A percentile compares a stretch with the other conserved stretches of the same genome.
These are phyloP conservation scores for Annulohypoxylon moriforme DNA, from an alignment of 495 filamentous ascomycete genomes.

Conservation along the genomic window DNA sequence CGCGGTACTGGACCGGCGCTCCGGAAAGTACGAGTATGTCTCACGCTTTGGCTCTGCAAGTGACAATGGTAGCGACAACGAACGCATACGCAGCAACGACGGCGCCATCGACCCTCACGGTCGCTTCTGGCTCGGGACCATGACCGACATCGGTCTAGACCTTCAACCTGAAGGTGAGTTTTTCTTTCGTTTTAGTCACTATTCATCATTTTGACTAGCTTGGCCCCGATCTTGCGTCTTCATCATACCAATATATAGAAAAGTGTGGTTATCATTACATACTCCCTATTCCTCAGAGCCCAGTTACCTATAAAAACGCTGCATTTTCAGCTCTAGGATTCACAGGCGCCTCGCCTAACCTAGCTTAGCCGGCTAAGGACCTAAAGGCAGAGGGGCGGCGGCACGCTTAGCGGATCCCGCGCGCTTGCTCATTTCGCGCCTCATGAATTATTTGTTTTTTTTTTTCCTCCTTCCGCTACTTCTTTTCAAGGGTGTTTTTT, in stretches of 20 bases:
- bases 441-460: conserved; percentile 6
- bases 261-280: background rate
- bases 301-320: background rate
- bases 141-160: conserved; percentile 77
- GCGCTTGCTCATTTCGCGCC: conserved; percentile 25
- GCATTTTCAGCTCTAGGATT: background rate
- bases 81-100: conserved; percentile 76
- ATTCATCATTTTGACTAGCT: background rate
- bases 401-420: conserved; percentile 14
- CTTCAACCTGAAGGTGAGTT: conserved; percentile 65
- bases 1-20: conserved; percentile 76
- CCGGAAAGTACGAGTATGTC: conserved; percentile 62
- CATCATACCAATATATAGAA: background rate
- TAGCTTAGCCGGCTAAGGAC: background rate
- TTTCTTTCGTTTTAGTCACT: background rate
- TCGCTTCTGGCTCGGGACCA: conserved; percentile 88
- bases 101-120: conserved; percentile 84
- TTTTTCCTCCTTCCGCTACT: background rate
- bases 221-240: background rate
- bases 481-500: conserved; percentile 4
- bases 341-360: background rate
- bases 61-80: conserved; percentile 42
- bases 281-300: background rate
- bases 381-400: conserved; percentile 2
- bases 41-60: conserved; percentile 57